phyloP scores from a whole-genome alignment of 441 rosid species.

The Rhodomyrtus psidioides region DNA sequence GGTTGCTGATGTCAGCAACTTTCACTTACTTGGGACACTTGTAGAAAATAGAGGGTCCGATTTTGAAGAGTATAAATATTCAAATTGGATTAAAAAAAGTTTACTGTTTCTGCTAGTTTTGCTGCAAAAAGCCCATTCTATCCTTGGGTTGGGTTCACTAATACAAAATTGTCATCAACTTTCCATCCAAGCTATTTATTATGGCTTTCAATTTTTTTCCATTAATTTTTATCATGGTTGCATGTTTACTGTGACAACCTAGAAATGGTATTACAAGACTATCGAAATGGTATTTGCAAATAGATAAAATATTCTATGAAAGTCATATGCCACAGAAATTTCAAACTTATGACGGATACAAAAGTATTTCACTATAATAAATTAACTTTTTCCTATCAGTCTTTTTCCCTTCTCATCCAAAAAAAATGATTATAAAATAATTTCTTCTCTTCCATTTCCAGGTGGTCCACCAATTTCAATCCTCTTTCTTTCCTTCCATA shows the following conservation, averaged over 20 bases:
- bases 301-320: not conserved
- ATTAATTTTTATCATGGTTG: not conserved
- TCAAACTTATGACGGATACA: not conserved
- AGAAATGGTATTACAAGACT: not conserved
- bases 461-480: not conserved
- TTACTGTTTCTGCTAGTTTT: too few species aligned
- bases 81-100: too few species aligned
- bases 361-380: not conserved
- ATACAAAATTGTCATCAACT: not conserved
- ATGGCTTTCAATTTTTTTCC: not conserved
- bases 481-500: not conserved
- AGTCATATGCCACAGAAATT: not conserved
- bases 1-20: not conserved
- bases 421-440: not conserved
- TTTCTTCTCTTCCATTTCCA: not conserved
- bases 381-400: not conserved
- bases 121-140: too few species aligned
- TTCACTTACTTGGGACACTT: not conserved
- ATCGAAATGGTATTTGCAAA: not conserved
- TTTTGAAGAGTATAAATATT: not conserved
- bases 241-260: not conserved
- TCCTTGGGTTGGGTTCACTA: not conserved
- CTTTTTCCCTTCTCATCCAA: not conserved
- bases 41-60: not conserved
- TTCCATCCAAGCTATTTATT: not conserved